Evolutionary conservation across 106 monocot genomes (phyloP), one percentile per base, ranked within the genome.

Genomic region (Narthecium ossifragum): DNA sequence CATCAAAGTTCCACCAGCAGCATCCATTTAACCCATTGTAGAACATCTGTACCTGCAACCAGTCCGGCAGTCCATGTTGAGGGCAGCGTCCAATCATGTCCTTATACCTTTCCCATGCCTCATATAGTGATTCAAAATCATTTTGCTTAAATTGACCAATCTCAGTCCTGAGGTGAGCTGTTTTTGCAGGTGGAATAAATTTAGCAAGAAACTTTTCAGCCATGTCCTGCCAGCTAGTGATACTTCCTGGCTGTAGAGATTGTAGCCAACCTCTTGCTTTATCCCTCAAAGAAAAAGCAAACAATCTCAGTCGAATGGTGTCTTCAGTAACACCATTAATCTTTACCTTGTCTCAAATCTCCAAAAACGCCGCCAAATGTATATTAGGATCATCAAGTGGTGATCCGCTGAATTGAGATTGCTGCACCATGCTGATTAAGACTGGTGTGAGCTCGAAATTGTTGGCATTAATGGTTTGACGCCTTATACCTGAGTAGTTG

Each of bases 71-170:
- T 11, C 18, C 57, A 24, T 34, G 32, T 9, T 57, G 57, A 34
- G 57, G 57, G 34, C 57, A 34, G 14, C 26, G 18, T n/a, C 57
- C 4, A 21, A 57, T 2, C 57, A 57, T 6, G 5, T 57, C 57
- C 18, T 57, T 57, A 34, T 34, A 54, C 28, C 54, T 29, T 29
- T 54, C 54, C 54, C 54, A 54, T 14, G 54, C 27, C 17, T 54
- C 54, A 54, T 54, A 29, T 26, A 54, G 28, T 13, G 54, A 54
- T 17, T 54, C 54, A 23, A 54, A 26, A 27, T 29, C 28, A 54
- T 27, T 26, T 29, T 54, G 54, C 23, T 23, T 29, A 17, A 54
- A 54, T 13, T 5, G 23, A 5, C 26, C 28, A 27, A 54, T 54
- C 26, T 54, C 54, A 27, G 15, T 54, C 28, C 54, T 54, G 14